A percentile compares a stretch with the other conserved stretches of the same genome.
These are phyloP conservation scores for Trichoderma sp. DNA, from an alignment of 2,329 filamentous ascomycete genomes.

Conservation along the genomic window DNA sequence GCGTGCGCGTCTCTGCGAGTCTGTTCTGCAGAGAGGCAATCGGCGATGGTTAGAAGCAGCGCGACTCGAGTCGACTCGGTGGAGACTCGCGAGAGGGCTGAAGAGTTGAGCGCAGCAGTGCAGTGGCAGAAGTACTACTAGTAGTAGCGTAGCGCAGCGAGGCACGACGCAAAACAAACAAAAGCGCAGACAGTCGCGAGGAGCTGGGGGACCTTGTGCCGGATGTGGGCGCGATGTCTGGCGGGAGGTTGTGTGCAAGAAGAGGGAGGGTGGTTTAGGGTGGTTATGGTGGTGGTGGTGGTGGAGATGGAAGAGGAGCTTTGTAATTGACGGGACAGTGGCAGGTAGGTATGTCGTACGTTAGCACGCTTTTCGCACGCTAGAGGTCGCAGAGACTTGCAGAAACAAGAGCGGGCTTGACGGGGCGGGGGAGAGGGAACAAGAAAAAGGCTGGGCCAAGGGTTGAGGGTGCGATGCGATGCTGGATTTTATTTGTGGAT, in stretches of 20 bases:
- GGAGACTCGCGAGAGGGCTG: conserved; percentile 1
- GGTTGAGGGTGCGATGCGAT: neutral
- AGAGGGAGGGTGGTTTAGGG: conserved; percentile 21
- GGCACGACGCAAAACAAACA: conserved; percentile 5
- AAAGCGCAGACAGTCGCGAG: conserved; percentile 10
- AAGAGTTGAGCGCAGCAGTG: neutral
- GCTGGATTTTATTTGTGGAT: conserved; percentile 24
- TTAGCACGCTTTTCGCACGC: conserved; percentile 16
- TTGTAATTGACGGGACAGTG: conserved; percentile 20
- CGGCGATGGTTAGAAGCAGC: conserved; percentile 17
- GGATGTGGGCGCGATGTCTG: conserved; percentile 24
- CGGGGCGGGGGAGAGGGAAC: conserved; percentile 18
- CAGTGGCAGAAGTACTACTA: neutral
- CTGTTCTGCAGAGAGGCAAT: conserved; percentile 12
- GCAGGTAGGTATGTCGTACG: conserved; percentile 22
- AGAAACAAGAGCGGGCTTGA: conserved; percentile 5
- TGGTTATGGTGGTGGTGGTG: conserved; percentile 24
- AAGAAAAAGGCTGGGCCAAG: neutral
- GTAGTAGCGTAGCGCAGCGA: conserved; percentile 9
- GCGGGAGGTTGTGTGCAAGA: conserved; percentile 22
- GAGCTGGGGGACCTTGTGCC: conserved; percentile 24
- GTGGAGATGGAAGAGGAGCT: conserved; percentile 25
- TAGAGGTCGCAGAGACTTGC: conserved; percentile 17
- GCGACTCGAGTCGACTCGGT: conserved; percentile 18
- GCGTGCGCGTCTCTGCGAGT: conserved; percentile 19